phyloP scores from a whole-genome alignment of 345 rosid species.

The Microcos paniculata region DNA sequence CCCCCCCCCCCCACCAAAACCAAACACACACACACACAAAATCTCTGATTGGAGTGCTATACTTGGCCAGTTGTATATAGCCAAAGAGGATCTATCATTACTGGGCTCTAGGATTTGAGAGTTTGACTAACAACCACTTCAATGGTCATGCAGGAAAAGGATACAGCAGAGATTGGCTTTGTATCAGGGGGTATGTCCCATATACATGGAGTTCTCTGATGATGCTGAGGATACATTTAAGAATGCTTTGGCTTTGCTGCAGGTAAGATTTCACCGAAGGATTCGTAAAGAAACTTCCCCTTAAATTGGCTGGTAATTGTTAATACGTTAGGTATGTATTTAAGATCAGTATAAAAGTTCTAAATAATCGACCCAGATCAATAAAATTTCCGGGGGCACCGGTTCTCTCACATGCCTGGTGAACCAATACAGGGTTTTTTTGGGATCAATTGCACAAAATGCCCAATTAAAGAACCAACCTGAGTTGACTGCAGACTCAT shows the following conservation, averaged over 20 bases:
- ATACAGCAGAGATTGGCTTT: slow-evolving; percentile 86
- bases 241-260: slow-evolving; percentile 66
- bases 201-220: slow-evolving; percentile 85
- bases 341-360: too few species aligned
- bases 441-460: not conserved
- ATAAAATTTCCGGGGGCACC: too few species aligned
- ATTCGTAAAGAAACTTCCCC: not conserved
- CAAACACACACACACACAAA: too few species aligned
- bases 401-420: too few species aligned
- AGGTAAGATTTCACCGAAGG: slow-evolving; percentile 39
- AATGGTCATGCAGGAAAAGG: slow-evolving; percentile 59
- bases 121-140: slow-evolving; percentile 10
- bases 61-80: not conserved
- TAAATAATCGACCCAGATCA: too few species aligned
- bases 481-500: not conserved
- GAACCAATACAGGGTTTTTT: too few species aligned
- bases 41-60: not conserved
- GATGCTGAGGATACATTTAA: slow-evolving; percentile 91
- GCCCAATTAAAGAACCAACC: not conserved
- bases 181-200: slow-evolving; percentile 95
- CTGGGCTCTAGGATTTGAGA: not conserved
- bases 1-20: too few species aligned
- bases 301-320: not conserved
- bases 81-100: not conserved
- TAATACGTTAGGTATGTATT: not conserved